Evolutionary conservation across 2,329 filamentous ascomycete genomes (phyloP).

Genomic region (Fusarium falciforme): DNA sequence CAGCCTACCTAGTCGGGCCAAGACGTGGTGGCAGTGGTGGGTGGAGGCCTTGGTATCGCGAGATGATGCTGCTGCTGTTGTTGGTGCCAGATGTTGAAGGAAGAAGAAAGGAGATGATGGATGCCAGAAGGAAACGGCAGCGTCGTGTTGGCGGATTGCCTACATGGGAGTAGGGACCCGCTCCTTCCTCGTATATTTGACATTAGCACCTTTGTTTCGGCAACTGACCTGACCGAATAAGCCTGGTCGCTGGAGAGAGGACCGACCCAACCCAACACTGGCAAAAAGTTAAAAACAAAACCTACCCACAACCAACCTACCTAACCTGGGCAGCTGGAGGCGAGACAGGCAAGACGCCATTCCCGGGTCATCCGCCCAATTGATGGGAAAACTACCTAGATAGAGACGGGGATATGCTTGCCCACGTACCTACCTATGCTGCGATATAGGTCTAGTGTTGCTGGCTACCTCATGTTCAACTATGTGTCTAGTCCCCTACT

Average conservation of each 20-base stretch:
- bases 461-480: not conserved
- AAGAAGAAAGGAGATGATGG: conserved; percentile 4
- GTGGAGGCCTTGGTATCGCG: not conserved
- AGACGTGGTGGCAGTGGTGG: not conserved
- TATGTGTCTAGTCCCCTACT: not conserved
- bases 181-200: conserved; percentile 33
- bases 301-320: not conserved
- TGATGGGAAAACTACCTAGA: not conserved
- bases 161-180: conserved; percentile 9
- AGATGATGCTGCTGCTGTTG: not conserved
- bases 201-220: conserved; percentile 16
- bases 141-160: not conserved
- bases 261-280: not conserved
- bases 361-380: not conserved
- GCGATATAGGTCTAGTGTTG: not conserved
- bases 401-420: not conserved
- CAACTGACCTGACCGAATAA: conserved; percentile 3
- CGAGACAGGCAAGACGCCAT: not conserved
- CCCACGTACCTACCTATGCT: not conserved
- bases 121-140: not conserved
- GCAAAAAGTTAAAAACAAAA: not conserved
- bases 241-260: not conserved
- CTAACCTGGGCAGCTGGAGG: too few relatives aligned
- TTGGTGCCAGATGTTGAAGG: not conserved
- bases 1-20: conserved; percentile 2